Conservation (phyloP, 495 filamentous ascomycete genomes). For the Tuber magnatum region DNA sequence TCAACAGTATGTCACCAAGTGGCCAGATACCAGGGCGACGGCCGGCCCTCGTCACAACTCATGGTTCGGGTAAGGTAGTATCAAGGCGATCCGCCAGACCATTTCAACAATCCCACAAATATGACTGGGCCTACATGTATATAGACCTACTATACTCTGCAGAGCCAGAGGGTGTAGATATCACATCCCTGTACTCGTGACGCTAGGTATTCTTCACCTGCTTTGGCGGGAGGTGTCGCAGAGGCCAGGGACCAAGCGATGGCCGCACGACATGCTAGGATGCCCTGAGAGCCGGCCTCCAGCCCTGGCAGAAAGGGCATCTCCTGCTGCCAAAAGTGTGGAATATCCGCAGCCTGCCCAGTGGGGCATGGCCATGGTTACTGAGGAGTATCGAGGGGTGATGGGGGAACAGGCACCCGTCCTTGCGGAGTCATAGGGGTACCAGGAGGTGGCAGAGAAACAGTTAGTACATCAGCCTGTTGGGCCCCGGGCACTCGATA, state of each 20-base stretch:
- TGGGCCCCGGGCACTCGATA: background rate
- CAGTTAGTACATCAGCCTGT: background rate
- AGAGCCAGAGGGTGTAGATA: background rate
- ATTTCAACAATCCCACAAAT: slow-evolving; percentile 10
- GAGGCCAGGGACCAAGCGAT: background rate
- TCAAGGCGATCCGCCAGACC: slow-evolving; percentile 8
- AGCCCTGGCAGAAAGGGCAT: background rate
- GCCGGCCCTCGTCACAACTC: background rate
- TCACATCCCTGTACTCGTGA: slow-evolving; percentile 9
- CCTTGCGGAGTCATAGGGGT: background rate
- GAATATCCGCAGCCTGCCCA: too few relatives aligned
- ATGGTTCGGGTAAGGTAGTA: background rate
- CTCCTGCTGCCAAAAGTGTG: rapidly evolving
- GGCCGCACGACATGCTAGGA: background rate
- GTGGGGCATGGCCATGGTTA: too few relatives aligned
- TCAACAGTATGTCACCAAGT: background rate
- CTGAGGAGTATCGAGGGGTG: too few relatives aligned
- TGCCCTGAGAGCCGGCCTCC: background rate
- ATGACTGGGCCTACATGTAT: slow-evolving; percentile 8
- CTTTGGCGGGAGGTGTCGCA: slow-evolving; percentile 1
- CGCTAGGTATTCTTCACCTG: slow-evolving; percentile 10
- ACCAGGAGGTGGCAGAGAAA: background rate
- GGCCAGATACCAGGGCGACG: background rate
- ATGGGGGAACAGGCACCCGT: too few relatives aligned
- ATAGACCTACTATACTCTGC: background rate